Evolutionary conservation across 108 stramenopile species (phyloP).

Genomic region (Nitzschia putrida): DNA sequence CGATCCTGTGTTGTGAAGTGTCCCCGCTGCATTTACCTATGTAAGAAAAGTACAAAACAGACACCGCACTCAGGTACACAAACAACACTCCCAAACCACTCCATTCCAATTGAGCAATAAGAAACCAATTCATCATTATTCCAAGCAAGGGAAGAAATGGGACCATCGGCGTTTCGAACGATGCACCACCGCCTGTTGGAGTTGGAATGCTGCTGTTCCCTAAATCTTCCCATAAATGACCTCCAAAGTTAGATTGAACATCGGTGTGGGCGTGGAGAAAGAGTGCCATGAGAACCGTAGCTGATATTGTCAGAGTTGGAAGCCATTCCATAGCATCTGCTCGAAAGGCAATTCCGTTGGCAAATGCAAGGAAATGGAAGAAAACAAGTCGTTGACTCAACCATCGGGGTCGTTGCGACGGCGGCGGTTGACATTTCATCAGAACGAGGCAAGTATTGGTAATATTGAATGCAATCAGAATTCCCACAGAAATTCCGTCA

Average conservation of each 20-base stretch:
- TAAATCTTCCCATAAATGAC: not conserved
- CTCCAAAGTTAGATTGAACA: conserved; percentile 1
- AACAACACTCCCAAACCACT: conserved; percentile 61
- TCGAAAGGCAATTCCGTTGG: not conserved
- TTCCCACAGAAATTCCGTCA: conserved; percentile 83
- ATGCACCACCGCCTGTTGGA: conserved; percentile 3
- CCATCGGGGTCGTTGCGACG: not conserved
- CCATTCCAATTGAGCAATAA: conserved; percentile 73
- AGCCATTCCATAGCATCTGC: not conserved
- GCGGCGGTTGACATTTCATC: not conserved
- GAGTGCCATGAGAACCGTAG: not conserved
- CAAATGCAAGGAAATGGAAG: conserved; percentile 3
- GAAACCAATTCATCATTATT: conserved; percentile 84
- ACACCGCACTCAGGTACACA: conserved; percentile 42
- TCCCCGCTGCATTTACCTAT: too few species aligned
- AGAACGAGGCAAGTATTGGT: conserved; percentile 60
- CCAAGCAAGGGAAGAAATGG: conserved; percentile 73
- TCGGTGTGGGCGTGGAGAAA: conserved; percentile 7
- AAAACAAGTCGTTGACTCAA: not conserved
- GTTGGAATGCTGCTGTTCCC: not conserved
- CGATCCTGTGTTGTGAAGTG: too few species aligned
- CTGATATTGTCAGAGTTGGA: not conserved
- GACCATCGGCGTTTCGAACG: conserved; percentile 71
- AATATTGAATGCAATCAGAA: conserved; percentile 68
- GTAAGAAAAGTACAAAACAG: not conserved